phyloP scores from a whole-genome alignment of 495 filamentous ascomycete genomes.

The Hypomontagnella submonticulosa region DNA sequence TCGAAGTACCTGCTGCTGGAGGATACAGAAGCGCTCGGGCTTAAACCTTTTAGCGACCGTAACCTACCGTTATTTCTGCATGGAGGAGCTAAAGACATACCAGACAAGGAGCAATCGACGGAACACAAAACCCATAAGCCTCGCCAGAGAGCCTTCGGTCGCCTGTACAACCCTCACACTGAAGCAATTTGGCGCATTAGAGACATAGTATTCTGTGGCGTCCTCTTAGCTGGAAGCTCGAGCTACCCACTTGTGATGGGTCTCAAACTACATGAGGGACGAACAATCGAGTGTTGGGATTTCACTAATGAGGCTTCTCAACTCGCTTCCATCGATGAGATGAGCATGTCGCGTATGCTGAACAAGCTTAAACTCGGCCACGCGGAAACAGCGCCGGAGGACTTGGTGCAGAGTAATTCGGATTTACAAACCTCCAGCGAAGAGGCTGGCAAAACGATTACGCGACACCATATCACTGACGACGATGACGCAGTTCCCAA shows the following conservation, averaged over 20 bases:
- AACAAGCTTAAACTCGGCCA: constrained; percentile 39
- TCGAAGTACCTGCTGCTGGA: constrained; percentile 52
- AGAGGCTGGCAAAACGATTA: neutral
- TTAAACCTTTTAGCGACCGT: constrained; percentile 52
- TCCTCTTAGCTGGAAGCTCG: constrained; percentile 41
- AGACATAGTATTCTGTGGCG: constrained; percentile 49
- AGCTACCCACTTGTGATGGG: constrained; percentile 38
- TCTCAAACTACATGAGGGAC: constrained; percentile 31
- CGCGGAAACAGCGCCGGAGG: constrained; percentile 14
- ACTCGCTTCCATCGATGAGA: constrained; percentile 23
- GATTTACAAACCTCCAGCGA: neutral
- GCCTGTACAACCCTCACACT: constrained; percentile 38
- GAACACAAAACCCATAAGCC: constrained; percentile 38
- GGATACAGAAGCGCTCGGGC: constrained; percentile 56
- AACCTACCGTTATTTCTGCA: constrained; percentile 41
- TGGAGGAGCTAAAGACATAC: constrained; percentile 14
- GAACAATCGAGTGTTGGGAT: constrained; percentile 40
- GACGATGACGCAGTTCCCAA: neutral
- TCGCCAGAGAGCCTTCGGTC: constrained; percentile 46
- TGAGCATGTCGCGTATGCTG: constrained; percentile 35
- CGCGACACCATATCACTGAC: neutral
- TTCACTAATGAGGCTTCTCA: constrained; percentile 30
- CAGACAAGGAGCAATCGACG: constrained; percentile 8
- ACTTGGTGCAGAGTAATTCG: neutral
- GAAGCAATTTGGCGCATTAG: constrained; percentile 49